These are phyloP conservation scores for Pseudogymnoascus sp. DNA, from an alignment of 2,329 filamentous ascomycete species.

Conservation along the genomic window DNA sequence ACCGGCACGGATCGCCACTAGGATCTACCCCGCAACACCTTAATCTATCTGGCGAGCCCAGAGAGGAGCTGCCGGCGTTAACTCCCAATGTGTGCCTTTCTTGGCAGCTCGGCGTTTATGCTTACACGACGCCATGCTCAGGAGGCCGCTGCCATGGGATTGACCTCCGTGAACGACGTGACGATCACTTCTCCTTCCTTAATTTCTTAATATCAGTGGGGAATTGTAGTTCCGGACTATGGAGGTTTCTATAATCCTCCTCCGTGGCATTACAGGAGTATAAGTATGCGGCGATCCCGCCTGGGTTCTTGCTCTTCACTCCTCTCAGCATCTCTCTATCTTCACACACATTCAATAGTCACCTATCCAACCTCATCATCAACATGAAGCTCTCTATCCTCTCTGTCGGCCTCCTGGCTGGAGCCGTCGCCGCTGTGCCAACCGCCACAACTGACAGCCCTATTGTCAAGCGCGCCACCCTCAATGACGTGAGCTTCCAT, in stretches of 20 bases:
- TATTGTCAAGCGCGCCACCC: conserved; percentile 39
- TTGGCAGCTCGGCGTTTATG: not conserved
- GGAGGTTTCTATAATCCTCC: not conserved
- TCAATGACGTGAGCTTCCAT: conserved; percentile 17
- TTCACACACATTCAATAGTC: not conserved
- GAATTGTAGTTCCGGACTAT: not conserved
- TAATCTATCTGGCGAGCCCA: not conserved
- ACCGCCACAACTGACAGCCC: conserved; percentile 39
- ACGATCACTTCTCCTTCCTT: not conserved
- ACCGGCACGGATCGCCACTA: not conserved
- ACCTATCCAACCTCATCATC: conserved; percentile 15
- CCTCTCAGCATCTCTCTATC: not conserved
- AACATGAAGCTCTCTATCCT: conserved; percentile 44
- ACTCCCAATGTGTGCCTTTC: not conserved
- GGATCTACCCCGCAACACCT: not conserved
- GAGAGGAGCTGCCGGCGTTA: not conserved
- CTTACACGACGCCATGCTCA: not conserved
- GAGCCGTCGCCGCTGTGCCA: conserved; percentile 40
- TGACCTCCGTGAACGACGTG: not conserved
- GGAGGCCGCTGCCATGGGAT: not conserved
- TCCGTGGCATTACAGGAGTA: not conserved
- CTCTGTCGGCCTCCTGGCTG: conserved; percentile 40
- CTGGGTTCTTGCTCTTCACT: not conserved
- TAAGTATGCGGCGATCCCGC: not conserved
- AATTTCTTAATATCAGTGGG: not conserved